Conservation (phyloP, 2,329 filamentous ascomycete species). For the Colletotrichum zoysiae region DNA sequence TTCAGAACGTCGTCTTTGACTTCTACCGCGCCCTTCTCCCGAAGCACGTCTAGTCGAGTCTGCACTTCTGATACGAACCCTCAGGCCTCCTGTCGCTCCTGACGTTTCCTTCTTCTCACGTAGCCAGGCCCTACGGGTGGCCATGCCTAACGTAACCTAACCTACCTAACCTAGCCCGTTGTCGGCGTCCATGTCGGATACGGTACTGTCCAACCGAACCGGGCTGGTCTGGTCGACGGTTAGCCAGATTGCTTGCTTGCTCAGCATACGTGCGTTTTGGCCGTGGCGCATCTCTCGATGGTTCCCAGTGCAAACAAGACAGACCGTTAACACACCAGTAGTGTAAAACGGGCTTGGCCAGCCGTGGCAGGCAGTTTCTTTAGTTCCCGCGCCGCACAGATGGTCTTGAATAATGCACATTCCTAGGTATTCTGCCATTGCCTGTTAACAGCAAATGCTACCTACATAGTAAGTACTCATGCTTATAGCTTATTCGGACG, state of each 20-base stretch:
- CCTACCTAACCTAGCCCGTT: not conserved
- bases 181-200: slow-evolving; percentile 8
- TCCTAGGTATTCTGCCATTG: not conserved
- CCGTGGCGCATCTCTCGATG: slow-evolving; percentile 1
- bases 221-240: too few species aligned
- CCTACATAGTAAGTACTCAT: not conserved
- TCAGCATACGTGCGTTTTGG: not conserved
- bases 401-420: slow-evolving; percentile 16
- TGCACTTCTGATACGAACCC: not conserved
- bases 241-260: not conserved
- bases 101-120: not conserved
- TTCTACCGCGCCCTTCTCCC: not conserved
- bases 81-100: not conserved
- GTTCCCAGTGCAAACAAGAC: not conserved
- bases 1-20: slow-evolving; percentile 4
- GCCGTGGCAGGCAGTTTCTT: slow-evolving; percentile 5
- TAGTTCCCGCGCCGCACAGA: slow-evolving; percentile 38
- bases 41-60: not conserved
- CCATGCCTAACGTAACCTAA: slow-evolving; percentile 13
- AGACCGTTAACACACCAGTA: not conserved
- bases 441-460: not conserved
- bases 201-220: not conserved
- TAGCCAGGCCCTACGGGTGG: not conserved
- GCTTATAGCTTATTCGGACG: slow-evolving; percentile 35
- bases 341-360: slow-evolving; percentile 24